phyloP scores from a whole-genome alignment of 2,329 filamentous ascomycete species.

The Escovopsis weberi region DNA sequence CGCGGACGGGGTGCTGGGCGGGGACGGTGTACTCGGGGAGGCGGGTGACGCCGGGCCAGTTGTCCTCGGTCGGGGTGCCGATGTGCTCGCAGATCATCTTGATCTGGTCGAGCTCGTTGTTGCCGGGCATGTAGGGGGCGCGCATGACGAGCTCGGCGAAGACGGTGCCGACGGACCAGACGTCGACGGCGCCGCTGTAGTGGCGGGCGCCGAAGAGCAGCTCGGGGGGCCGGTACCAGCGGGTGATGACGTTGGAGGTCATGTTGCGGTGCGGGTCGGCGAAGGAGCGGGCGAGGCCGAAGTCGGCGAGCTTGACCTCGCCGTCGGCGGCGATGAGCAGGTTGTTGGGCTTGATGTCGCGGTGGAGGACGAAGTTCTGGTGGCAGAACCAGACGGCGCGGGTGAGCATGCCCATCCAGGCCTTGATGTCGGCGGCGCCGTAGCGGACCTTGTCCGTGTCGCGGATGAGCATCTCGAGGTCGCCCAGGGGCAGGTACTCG shows the following conservation, averaged over 20 bases:
- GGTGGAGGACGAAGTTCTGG: conserved; percentile 82
- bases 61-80: conserved; percentile 83
- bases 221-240: conserved; percentile 93
- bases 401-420: conserved; percentile 96
- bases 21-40: conserved; percentile 69
- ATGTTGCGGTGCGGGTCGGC: conserved; percentile 78
- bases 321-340: conserved; percentile 85
- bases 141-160: conserved; percentile 83
- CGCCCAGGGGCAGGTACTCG: conserved; percentile 84
- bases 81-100: conserved; percentile 70
- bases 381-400: conserved; percentile 95
- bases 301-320: conserved; percentile 92
- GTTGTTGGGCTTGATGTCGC: conserved; percentile 99
- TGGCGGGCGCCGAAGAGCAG: conserved; percentile 80
- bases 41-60: conserved; percentile 82
- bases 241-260: conserved; percentile 90
- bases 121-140: conserved; percentile 68
- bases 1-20: conserved; percentile 45
- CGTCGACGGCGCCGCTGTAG: conserved; percentile 81
- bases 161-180: conserved; percentile 88
- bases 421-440: conserved; percentile 81
- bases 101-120: conserved; percentile 77
- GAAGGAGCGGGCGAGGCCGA: conserved; percentile 81
- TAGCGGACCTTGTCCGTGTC: conserved; percentile 68
- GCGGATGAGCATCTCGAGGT: conserved; percentile 87